Conservation (phyloP, 2,329 filamentous ascomycete genomes). For the Sclerotinia nivalis region DNA sequence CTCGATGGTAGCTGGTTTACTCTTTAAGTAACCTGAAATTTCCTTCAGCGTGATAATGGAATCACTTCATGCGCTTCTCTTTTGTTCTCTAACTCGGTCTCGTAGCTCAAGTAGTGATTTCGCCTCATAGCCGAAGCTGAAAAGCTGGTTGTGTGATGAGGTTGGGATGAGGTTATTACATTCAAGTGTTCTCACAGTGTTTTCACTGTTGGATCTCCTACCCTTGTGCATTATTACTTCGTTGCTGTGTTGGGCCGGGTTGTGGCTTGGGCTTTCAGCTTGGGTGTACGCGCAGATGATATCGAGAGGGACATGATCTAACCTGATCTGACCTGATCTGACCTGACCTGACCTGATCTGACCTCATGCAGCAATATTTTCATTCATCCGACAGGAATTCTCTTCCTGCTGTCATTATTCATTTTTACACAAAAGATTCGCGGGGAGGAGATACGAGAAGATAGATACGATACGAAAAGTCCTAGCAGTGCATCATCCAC, state of each 20-base stretch:
- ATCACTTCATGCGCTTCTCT: too few species aligned
- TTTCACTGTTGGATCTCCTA: too few species aligned
- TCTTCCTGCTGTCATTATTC: neutral
- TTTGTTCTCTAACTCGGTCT: too few species aligned
- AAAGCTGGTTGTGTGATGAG: neutral
- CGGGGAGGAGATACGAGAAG: neutral
- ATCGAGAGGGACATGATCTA: neutral
- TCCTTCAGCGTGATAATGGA: neutral
- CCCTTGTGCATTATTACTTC: neutral
- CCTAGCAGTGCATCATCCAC: neutral
- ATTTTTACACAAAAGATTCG: neutral
- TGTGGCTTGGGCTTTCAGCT: neutral
- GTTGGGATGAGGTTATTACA: neutral
- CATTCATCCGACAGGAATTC: neutral
- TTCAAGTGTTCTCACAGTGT: neutral
- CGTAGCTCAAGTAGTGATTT: neutral
- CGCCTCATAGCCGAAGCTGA: neutral
- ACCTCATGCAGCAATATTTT: neutral
- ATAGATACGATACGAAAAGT: neutral
- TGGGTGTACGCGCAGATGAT: neutral
- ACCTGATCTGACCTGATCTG: too few species aligned
- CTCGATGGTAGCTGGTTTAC: constrained; percentile 15
- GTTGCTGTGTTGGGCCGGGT: neutral
- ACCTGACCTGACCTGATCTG: neutral
- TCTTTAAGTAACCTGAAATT: neutral